Evolutionary conservation across 139 green algal genomes (phyloP).

Genomic region (Chlamydomonas schloesseri): DNA sequence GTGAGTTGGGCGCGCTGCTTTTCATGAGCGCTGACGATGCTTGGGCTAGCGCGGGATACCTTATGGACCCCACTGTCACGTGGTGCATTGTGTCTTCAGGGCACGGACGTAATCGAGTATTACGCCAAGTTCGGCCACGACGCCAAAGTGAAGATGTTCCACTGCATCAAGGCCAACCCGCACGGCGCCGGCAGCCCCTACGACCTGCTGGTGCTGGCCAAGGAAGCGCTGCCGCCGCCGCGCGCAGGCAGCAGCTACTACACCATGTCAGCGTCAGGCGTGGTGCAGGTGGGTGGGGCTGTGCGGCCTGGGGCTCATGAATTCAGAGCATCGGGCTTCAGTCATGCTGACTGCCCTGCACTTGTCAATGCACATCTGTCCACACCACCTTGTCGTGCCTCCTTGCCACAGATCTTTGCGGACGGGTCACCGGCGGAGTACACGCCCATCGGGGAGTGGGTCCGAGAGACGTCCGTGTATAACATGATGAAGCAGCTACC

Average conservation of each 20-base stretch:
- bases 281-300: slow-evolving; percentile 46
- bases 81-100: too few species aligned
- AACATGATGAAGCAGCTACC: slow-evolving; percentile 74
- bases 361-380: too few species aligned
- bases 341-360: too few species aligned
- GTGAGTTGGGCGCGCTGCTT: too few species aligned
- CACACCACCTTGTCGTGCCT: too few species aligned
- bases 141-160: slow-evolving; percentile 68
- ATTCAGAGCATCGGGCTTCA: neutral
- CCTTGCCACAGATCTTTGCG: slow-evolving; percentile 54
- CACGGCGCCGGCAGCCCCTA: slow-evolving; percentile 60
- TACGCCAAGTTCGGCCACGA: slow-evolving; percentile 61
- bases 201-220: slow-evolving; percentile 59
- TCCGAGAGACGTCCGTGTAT: slow-evolving; percentile 66
- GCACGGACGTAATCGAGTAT: slow-evolving; percentile 70
- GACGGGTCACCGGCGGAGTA: slow-evolving; percentile 59
- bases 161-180: slow-evolving; percentile 52
- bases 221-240: slow-evolving; percentile 46
- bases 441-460: slow-evolving; percentile 68
- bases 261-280: slow-evolving; percentile 63
- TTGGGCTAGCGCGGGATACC: too few species aligned
- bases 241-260: slow-evolving; percentile 56
- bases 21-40: too few species aligned
- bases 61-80: too few species aligned
- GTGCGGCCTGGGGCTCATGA: neutral